These are phyloP conservation scores for Carex sylvatica DNA, from an alignment of 202 grass and related monocot genomes.

Conservation along the genomic window DNA sequence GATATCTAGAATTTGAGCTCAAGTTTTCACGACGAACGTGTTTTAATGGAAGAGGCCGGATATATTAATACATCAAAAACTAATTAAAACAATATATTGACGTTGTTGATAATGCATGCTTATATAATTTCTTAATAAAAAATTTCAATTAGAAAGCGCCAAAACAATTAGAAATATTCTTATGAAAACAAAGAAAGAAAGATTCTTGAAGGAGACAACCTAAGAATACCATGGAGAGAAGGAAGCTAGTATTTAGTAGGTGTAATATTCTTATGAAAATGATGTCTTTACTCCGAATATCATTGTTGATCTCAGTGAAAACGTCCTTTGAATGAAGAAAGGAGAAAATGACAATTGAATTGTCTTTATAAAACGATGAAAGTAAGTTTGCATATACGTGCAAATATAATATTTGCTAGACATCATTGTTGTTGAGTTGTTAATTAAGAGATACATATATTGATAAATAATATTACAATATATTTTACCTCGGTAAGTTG, in stretches of 20 bases:
- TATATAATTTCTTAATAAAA: background rate
- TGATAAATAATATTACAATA: background rate
- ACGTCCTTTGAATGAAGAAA: background rate
- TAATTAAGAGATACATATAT: background rate
- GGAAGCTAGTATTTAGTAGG: background rate
- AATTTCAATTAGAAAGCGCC: background rate
- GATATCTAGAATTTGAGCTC: no score
- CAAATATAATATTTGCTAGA: background rate
- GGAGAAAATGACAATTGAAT: background rate
- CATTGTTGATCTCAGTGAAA: conserved; percentile 9
- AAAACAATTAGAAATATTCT: no score
- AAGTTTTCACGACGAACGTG: no score
- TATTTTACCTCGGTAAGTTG: background rate
- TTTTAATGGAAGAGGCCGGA: no score
- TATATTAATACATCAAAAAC: background rate
- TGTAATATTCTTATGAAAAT: conserved; percentile 2
- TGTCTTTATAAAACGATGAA: background rate
- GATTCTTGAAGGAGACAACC: background rate
- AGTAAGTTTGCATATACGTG: background rate
- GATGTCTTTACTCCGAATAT: background rate
- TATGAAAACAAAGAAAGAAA: background rate
- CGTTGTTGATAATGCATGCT: background rate
- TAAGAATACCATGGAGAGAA: background rate
- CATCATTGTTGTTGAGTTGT: background rate
- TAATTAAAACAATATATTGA: background rate